Evolutionary conservation across 2,329 filamentous ascomycete genomes (phyloP).

Genomic region (Epichloe coenophiala): DNA sequence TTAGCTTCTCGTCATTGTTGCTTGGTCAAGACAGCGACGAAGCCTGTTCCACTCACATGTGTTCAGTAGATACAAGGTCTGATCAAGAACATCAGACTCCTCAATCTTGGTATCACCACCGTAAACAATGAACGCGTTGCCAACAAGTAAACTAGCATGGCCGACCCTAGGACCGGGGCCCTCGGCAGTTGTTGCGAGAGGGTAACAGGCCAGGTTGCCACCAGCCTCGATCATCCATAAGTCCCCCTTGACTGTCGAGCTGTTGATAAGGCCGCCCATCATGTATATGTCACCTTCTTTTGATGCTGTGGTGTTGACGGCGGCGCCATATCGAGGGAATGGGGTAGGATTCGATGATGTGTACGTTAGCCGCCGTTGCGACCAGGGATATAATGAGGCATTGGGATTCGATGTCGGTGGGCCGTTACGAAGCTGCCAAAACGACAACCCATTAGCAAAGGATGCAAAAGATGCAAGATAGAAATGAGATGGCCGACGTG

Average conservation of each 20-base stretch:
- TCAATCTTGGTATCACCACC: constrained; percentile 97
- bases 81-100: constrained; percentile 79
- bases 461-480: neutral
- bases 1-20: neutral
- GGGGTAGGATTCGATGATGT: constrained; percentile 70
- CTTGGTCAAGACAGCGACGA: neutral
- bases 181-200: constrained; percentile 80
- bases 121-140: constrained; percentile 98
- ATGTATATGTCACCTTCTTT: constrained; percentile 97
- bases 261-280: constrained; percentile 93
- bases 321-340: constrained; percentile 92
- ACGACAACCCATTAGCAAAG: neutral
- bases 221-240: constrained; percentile 95
- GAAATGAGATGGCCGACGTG: neutral
- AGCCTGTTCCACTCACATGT: constrained; percentile 57
- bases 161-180: constrained; percentile 91
- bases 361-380: constrained; percentile 76
- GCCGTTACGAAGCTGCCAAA: constrained; percentile 43
- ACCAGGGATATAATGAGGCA: constrained; percentile 88
- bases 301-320: constrained; percentile 81
- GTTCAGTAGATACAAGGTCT: constrained; percentile 91
- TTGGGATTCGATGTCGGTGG: constrained; percentile 43
- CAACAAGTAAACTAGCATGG: constrained; percentile 84
- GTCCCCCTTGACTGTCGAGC: constrained; percentile 85
- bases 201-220: constrained; percentile 78